Percentiles rank a stretch among this genome's conserved stretches.
phyloP scores from a whole-genome alignment of 345 rosid genomes.

The Aurinia saxatilis region DNA sequence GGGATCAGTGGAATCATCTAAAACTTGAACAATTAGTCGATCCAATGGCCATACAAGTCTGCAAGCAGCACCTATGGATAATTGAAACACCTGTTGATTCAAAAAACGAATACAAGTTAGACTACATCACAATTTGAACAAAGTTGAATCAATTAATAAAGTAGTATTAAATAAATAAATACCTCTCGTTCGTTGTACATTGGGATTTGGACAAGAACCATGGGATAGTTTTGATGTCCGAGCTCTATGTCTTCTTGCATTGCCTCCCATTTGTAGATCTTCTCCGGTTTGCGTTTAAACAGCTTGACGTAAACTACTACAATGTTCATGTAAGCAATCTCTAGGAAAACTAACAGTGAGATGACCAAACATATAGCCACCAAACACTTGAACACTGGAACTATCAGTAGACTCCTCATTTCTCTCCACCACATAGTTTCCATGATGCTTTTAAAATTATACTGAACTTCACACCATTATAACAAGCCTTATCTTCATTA shows the following conservation, averaged over 20 bases:
- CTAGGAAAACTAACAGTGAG: slow-evolving; percentile 45
- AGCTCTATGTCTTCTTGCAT: slow-evolving; percentile 43
- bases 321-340: slow-evolving; percentile 46
- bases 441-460: slow-evolving; percentile 5
- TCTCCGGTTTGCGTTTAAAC: slow-evolving; percentile 35
- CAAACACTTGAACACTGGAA: slow-evolving; percentile 35
- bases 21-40: slow-evolving; percentile 49
- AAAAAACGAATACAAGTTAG: background rate
- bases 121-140: background rate
- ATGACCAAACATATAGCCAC: slow-evolving; percentile 43
- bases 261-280: slow-evolving; percentile 39
- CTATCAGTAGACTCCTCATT: slow-evolving; percentile 32
- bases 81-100: slow-evolving; percentile 41
- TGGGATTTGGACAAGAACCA: slow-evolving; percentile 35
- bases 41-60: slow-evolving; percentile 54
- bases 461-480: background rate
- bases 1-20: slow-evolving; percentile 62
- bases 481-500: background rate
- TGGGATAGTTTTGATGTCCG: slow-evolving; percentile 30
- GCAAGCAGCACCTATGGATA: slow-evolving; percentile 62
- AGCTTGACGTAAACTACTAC: slow-evolving; percentile 40
- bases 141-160: background rate
- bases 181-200: slow-evolving; percentile 37
- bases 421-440: slow-evolving; percentile 30
- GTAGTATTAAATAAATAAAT: no score